phyloP scores from a whole-genome alignment of 192 early-diverging fungal genomes.

The Gonapodya prolifera region DNA sequence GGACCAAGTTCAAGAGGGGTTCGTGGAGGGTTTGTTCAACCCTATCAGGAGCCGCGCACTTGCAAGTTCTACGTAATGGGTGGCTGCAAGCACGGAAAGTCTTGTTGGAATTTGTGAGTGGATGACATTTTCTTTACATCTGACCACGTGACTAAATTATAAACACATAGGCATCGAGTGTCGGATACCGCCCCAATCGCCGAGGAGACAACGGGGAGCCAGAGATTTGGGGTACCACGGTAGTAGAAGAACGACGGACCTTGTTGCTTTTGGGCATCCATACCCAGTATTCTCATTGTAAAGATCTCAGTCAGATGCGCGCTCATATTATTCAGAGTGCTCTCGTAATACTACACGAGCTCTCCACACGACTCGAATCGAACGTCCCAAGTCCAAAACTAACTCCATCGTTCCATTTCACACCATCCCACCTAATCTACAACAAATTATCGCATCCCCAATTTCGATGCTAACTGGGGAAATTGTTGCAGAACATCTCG shows the following conservation, averaged over 20 bases:
- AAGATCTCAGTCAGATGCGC: too few species aligned
- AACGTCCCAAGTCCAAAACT: background rate
- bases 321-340: background rate
- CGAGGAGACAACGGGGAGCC: background rate
- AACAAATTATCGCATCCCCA: background rate
- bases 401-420: background rate
- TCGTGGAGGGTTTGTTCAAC: background rate
- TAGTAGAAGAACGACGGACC: too few species aligned
- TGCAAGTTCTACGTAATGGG: background rate
- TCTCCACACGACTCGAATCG: too few species aligned
- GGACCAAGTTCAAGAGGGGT: background rate
- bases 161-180: background rate
- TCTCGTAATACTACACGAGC: too few species aligned
- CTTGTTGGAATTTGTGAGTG: background rate
- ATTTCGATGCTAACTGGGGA: background rate
- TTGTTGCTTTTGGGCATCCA: too few species aligned
- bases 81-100: background rate
- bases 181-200: background rate
- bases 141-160: background rate
- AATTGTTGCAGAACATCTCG: background rate
- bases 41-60: background rate
- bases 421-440: background rate
- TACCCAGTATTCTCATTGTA: too few species aligned
- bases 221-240: background rate
- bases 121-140: too few species aligned